Percentiles rank a stretch among this genome's conserved stretches.
phyloP scores from a whole-genome alignment of 495 filamentous ascomycete genomes.

The Tuber indicum region DNA sequence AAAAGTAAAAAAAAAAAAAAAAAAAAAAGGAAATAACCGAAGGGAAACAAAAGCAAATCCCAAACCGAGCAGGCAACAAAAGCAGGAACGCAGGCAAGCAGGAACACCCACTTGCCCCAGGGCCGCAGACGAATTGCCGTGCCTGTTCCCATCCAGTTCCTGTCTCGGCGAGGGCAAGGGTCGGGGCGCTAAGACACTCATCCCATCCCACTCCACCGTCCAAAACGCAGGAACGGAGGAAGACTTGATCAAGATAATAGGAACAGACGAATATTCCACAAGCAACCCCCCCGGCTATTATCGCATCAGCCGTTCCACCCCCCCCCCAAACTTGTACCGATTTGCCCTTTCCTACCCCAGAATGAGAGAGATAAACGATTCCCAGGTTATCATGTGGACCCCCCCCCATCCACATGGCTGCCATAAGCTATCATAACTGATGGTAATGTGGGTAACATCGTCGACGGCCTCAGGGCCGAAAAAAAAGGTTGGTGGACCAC shows the following conservation, averaged over 20 bases:
- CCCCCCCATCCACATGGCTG: background rate
- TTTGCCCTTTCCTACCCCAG: slow-evolving; percentile 25
- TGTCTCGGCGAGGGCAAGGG: slow-evolving; percentile 9
- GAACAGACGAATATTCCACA: slow-evolving; percentile 24
- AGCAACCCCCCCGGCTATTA: slow-evolving; percentile 14
- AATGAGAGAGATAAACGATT: slow-evolving; percentile 38
- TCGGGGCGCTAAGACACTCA: slow-evolving; percentile 40
- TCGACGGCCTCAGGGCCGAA: background rate
- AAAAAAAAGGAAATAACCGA: background rate
- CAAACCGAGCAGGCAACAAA: slow-evolving; percentile 1
- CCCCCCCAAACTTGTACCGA: background rate
- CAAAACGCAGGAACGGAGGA: slow-evolving; percentile 33
- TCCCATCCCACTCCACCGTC: slow-evolving; percentile 4
- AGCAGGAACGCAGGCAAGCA: background rate
- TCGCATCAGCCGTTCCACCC: slow-evolving; percentile 23
- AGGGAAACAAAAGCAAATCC: background rate
- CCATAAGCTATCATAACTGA: background rate
- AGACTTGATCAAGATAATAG: slow-evolving; percentile 25
- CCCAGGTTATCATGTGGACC: slow-evolving; percentile 31
- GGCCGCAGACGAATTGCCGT: background rate
- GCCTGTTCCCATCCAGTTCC: slow-evolving; percentile 3
- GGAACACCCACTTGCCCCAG: background rate
- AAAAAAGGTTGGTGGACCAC: background rate
- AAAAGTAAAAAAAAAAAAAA: background rate
- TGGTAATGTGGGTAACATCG: background rate